Percentiles rank a stretch among this genome's conserved stretches.
phyloP scores from a whole-genome alignment of 2,329 filamentous ascomycete genomes.

The Emmonsia crescens region DNA sequence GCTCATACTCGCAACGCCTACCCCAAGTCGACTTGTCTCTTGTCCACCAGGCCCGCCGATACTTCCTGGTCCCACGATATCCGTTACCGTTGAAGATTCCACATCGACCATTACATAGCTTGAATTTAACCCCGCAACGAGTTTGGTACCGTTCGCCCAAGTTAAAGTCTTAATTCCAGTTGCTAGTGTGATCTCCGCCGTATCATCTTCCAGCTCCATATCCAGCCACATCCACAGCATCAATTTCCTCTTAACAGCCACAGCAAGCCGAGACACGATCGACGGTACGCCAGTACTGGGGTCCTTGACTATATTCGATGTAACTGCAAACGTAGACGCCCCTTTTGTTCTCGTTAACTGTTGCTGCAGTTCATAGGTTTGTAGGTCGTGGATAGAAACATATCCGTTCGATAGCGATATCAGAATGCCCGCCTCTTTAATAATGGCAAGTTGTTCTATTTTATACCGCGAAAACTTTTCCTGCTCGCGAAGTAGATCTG shows the following conservation, averaged over 20 bases:
- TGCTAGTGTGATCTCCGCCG: slow-evolving; percentile 64
- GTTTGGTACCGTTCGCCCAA: slow-evolving; percentile 77
- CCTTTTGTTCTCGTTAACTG: slow-evolving; percentile 74
- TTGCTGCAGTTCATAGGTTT: slow-evolving; percentile 72
- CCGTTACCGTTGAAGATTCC: slow-evolving; percentile 58
- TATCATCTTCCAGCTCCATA: slow-evolving; percentile 65
- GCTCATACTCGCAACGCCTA: slow-evolving; percentile 79
- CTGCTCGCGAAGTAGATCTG: slow-evolving; percentile 79
- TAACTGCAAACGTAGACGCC: slow-evolving; percentile 81
- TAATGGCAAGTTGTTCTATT: slow-evolving; percentile 86
- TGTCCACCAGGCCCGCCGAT: slow-evolving; percentile 54
- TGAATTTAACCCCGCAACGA: slow-evolving; percentile 83
- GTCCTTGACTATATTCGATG: slow-evolving; percentile 91
- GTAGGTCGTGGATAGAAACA: slow-evolving; percentile 80
- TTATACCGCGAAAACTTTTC: slow-evolving; percentile 87
- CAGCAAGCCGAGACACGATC: slow-evolving; percentile 82
- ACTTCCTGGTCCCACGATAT: slow-evolving; percentile 67
- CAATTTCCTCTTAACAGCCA: slow-evolving; percentile 83
- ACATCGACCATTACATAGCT: slow-evolving; percentile 87
- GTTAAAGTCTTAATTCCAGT: slow-evolving; percentile 81
- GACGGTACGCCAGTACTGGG: slow-evolving; percentile 75
- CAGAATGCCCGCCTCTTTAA: slow-evolving; percentile 88
- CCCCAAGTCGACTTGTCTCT: slow-evolving; percentile 65
- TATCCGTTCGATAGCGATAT: slow-evolving; percentile 84
- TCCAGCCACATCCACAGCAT: slow-evolving; percentile 94